Conservation (phyloP, 306 rosid species). For the Cicer arietinum region DNA sequence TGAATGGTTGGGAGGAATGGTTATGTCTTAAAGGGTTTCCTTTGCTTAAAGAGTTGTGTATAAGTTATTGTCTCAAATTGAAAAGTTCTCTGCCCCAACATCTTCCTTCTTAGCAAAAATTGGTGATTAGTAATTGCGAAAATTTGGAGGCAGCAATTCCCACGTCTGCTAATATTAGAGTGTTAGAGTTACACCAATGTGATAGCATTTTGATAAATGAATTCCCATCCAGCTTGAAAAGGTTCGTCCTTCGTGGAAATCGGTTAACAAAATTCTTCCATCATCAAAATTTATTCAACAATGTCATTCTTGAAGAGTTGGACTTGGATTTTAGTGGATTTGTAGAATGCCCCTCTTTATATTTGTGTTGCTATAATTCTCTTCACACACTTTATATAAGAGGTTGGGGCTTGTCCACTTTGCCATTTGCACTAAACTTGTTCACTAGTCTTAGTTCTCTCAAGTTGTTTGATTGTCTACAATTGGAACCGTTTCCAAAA, state of each 20-base stretch:
- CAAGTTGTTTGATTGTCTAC: neutral
- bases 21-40: slow-evolving; percentile 18
- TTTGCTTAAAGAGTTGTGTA: slow-evolving; percentile 24
- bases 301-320: neutral
- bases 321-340: neutral
- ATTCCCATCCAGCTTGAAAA: neutral
- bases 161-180: neutral
- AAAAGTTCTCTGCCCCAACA: slow-evolving; percentile 11
- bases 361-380: neutral
- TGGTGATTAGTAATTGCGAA: neutral
- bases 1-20: slow-evolving; percentile 38
- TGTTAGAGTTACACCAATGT: neutral
- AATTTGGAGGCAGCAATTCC: slow-evolving; percentile 14
- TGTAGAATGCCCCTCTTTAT: neutral
- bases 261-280: neutral
- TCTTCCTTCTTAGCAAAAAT: slow-evolving; percentile 31
- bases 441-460: neutral
- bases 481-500: neutral
- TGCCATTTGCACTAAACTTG: neutral
- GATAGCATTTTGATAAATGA: neutral
- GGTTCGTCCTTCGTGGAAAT: neutral
- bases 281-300: neutral
- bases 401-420: neutral
- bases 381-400: neutral
- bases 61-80: neutral